phyloP scores from a whole-genome alignment of 441 rosid genomes.

The Sinapis alba region DNA sequence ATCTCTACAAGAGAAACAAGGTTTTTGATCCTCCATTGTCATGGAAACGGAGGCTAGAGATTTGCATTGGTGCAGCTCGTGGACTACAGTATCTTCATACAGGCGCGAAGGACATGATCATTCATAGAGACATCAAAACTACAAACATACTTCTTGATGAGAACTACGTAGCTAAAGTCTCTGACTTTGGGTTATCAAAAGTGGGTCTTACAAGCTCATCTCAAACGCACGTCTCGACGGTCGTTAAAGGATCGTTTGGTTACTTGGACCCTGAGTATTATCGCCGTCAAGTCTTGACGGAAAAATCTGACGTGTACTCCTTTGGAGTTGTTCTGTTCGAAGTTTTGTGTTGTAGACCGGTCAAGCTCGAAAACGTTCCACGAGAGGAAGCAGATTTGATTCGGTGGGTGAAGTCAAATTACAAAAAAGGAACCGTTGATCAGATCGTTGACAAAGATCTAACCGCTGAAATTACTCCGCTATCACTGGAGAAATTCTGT shows the following conservation, averaged over 20 bases:
- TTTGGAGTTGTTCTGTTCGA: constrained; percentile 68
- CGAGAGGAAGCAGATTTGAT: constrained; percentile 43
- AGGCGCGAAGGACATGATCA: constrained; percentile 50
- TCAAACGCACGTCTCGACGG: constrained; percentile 52
- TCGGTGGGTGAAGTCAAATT: constrained; percentile 45
- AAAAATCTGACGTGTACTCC: constrained; percentile 68
- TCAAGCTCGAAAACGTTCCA: constrained; percentile 18
- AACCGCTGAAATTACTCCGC: constrained; percentile 34
- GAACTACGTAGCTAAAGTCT: constrained; percentile 61
- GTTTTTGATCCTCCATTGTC: constrained; percentile 46
- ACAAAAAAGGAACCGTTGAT: constrained; percentile 40
- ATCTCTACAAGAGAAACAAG: constrained; percentile 45
- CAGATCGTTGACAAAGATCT: constrained; percentile 51
- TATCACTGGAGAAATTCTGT: constrained; percentile 47
- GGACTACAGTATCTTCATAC: constrained; percentile 61
- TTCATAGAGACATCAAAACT: constrained; percentile 66
- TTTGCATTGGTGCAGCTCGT: constrained; percentile 60
- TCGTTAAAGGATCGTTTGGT: constrained; percentile 68
- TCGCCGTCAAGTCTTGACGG: constrained; percentile 54
- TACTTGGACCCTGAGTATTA: constrained; percentile 69
- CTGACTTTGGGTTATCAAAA: constrained; percentile 68
- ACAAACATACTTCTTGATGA: constrained; percentile 63
- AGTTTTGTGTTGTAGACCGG: constrained; percentile 53
- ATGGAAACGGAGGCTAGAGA: constrained; percentile 62
- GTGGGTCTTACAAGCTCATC: constrained; percentile 44